Evolutionary conservation across 2,329 filamentous ascomycete species (phyloP).

Genomic region (Aspergillus oerlinghausenensis): DNA sequence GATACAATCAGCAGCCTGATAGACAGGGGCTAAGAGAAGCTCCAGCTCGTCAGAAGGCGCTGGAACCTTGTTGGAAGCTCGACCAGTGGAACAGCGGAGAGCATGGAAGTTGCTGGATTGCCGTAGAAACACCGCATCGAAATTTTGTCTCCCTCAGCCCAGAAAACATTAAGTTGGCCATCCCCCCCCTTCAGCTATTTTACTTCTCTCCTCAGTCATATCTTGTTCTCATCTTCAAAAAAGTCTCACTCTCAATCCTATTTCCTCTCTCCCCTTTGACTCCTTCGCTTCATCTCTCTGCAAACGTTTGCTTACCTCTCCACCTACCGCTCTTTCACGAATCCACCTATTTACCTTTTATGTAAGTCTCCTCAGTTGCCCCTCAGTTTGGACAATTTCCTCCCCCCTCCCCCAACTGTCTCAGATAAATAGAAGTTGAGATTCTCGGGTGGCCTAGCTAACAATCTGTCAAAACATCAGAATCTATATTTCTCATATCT

Average conservation of each 20-base stretch:
- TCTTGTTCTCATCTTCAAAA: slow-evolving; percentile 3
- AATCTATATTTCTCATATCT: slow-evolving; percentile 4
- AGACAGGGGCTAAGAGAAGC: neutral
- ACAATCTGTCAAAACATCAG: no score
- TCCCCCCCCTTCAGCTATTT: slow-evolving; percentile 12
- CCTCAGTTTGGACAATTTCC: slow-evolving; percentile 7
- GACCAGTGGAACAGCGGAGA: slow-evolving; percentile 6
- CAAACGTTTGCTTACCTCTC: slow-evolving; percentile 7
- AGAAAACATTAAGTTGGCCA: slow-evolving; percentile 26
- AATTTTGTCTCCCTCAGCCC: slow-evolving; percentile 21
- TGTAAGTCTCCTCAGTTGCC: slow-evolving; percentile 11
- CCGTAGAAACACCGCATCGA: slow-evolving; percentile 33
- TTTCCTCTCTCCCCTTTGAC: slow-evolving; percentile 5
- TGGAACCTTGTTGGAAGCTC: slow-evolving; percentile 10
- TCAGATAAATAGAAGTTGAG: no score
- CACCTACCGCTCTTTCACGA: slow-evolving; percentile 1
- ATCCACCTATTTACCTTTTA: slow-evolving; percentile 6
- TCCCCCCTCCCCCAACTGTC: no score
- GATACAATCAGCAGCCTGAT: neutral
- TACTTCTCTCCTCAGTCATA: slow-evolving; percentile 14
- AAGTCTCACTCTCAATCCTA: neutral
- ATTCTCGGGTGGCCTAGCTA: no score
- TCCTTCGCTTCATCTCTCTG: slow-evolving; percentile 12
- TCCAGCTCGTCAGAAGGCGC: slow-evolving; percentile 8
- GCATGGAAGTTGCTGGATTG: slow-evolving; percentile 38